Percentiles rank a stretch among this genome's conserved stretches.
These are phyloP conservation scores for Penstemon barbatus DNA, from an alignment of 257 asterid species.

Conservation along the genomic window DNA sequence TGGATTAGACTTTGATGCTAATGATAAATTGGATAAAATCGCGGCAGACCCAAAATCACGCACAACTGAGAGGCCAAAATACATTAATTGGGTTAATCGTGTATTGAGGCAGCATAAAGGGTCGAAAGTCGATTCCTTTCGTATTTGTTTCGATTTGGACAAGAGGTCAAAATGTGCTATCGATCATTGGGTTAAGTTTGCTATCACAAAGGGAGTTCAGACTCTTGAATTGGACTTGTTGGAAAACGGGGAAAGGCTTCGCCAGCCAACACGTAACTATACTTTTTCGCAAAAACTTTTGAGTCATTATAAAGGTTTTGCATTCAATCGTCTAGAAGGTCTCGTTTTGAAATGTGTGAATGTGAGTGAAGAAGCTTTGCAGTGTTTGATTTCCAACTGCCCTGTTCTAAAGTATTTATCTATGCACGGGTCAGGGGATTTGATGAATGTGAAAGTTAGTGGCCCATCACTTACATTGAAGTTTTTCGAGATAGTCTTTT, in stretches of 20 bases:
- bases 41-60: conserved; percentile 36
- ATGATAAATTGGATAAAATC: conserved; percentile 35
- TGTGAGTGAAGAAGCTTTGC: conserved; percentile 44
- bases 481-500: conserved; percentile 40
- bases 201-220: conserved; percentile 40
- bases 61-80: conserved; percentile 41
- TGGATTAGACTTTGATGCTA: conserved; percentile 43
- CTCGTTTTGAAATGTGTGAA: conserved; percentile 42
- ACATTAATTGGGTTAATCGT: conserved; percentile 61
- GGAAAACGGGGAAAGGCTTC: conserved; percentile 49
- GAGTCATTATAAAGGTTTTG: conserved; percentile 30
- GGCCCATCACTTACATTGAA: conserved; percentile 39
- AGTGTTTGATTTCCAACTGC: conserved; percentile 35
- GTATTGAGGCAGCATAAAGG: conserved; percentile 47
- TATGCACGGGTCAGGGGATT: conserved; percentile 37
- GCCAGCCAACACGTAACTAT: conserved; percentile 41
- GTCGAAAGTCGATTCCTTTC: conserved; percentile 30
- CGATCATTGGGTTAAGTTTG: conserved; percentile 52
- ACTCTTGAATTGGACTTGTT: conserved; percentile 53
- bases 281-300: conserved; percentile 40
- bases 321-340: conserved; percentile 29
- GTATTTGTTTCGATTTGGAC: conserved; percentile 52
- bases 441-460: conserved; percentile 35
- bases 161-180: conserved; percentile 44
- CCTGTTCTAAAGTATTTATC: conserved; percentile 35